Evolutionary conservation across 2,329 filamentous ascomycete genomes (phyloP).

Genomic region (Emergomyces orientalis): DNA sequence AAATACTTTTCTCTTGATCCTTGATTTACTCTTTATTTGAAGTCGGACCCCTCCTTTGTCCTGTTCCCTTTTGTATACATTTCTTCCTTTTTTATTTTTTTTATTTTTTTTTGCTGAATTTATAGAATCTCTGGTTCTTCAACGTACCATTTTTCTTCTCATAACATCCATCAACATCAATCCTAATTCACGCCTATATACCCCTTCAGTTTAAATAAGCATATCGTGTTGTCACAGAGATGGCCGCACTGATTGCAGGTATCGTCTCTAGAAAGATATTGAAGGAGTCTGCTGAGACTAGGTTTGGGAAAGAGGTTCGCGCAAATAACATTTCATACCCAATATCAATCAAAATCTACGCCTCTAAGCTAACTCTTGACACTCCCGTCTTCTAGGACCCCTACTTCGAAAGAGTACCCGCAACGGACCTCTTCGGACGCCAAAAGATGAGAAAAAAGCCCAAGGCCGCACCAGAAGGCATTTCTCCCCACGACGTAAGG

Average conservation of each 20-base stretch:
- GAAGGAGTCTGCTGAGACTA: constrained; percentile 32
- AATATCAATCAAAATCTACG: neutral
- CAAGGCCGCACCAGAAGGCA: constrained; percentile 72
- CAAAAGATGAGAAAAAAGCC: constrained; percentile 68
- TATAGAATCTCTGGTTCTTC: constrained; percentile 1
- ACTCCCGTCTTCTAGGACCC: constrained; percentile 56
- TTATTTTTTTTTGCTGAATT: neutral
- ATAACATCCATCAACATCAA: neutral
- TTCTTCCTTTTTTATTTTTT: neutral
- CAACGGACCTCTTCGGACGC: constrained; percentile 58
- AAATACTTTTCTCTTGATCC: neutral
- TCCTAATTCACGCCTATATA: neutral
- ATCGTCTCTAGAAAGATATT: constrained; percentile 28
- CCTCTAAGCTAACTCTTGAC: neutral
- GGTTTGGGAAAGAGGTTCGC: constrained; percentile 35
- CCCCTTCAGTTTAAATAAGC: neutral
- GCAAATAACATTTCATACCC: neutral
- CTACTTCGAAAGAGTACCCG: constrained; percentile 74
- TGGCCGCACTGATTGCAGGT: constrained; percentile 17
- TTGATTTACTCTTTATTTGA: constrained; percentile 2
- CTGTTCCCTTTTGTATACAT: neutral
- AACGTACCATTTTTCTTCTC: neutral
- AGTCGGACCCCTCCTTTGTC: neutral
- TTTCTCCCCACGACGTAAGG: constrained; percentile 71
- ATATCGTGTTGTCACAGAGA: constrained; percentile 6